phyloP scores from a whole-genome alignment of 768 basidiomycete species.

The Pisolithus marmoratus region DNA sequence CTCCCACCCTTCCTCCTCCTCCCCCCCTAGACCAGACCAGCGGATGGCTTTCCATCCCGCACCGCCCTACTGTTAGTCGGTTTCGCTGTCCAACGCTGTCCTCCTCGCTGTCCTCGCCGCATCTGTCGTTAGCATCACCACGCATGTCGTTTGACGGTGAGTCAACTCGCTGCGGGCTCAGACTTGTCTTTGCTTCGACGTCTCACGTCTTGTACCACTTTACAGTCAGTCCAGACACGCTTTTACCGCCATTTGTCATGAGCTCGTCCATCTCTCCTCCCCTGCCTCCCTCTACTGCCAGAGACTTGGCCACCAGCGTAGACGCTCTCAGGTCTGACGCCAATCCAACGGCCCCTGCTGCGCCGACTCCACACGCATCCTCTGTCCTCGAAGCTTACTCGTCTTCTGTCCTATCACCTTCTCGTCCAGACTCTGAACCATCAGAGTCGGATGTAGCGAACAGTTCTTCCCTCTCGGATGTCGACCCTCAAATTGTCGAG shows the following conservation, averaged over 20 bases:
- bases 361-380: constrained; percentile 7
- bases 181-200: neutral
- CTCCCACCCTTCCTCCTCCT: constrained; percentile 9
- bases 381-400: constrained; percentile 10
- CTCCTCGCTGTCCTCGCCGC: neutral
- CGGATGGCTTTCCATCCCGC: constrained; percentile 2
- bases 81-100: constrained; percentile 1
- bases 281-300: constrained; percentile 9
- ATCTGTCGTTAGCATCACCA: too few species aligned
- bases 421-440: constrained; percentile 23
- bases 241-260: constrained; percentile 5
- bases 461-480: constrained; percentile 34
- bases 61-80: constrained; percentile 5
- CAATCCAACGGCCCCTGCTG: constrained; percentile 2
- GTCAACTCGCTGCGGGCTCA: too few species aligned
- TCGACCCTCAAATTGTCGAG: constrained; percentile 78
- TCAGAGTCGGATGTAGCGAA: constrained; percentile 25
- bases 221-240: neutral
- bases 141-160: too few species aligned
- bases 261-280: constrained; percentile 8
- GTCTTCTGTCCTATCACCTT: constrained; percentile 8
- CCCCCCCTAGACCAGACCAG: constrained; percentile 6
- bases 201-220: constrained; percentile 8
- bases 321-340: constrained; percentile 11
- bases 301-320: constrained; percentile 8